Percentiles rank a stretch among this genome's conserved stretches.
Conservation (phyloP, 1,284 basidiomycete genomes). For the Stereum hirsutum region DNA sequence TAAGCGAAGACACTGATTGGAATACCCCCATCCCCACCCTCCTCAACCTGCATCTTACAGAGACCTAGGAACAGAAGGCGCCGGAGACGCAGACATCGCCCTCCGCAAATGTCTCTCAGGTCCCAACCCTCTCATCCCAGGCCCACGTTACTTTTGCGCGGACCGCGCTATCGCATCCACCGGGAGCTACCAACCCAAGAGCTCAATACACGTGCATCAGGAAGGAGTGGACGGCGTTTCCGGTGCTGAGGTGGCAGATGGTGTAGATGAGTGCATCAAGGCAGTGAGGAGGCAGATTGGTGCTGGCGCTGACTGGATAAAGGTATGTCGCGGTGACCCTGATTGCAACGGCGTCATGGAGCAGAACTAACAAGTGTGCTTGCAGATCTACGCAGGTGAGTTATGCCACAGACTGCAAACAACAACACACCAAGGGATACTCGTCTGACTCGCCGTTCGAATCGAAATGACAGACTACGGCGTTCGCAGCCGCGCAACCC, state of each 20-base stretch:
- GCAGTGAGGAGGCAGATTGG: conserved; percentile 56
- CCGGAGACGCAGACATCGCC: conserved; percentile 52
- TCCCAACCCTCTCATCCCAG: conserved; percentile 41
- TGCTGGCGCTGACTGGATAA: conserved; percentile 62
- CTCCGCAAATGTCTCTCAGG: conserved; percentile 49
- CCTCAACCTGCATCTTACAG: conserved; percentile 19
- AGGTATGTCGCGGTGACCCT: conserved; percentile 23
- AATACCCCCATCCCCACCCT: not conserved
- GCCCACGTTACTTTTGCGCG: conserved; percentile 57
- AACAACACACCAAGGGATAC: not conserved
- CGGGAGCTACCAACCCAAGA: conserved; percentile 56
- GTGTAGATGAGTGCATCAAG: conserved; percentile 42
- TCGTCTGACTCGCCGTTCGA: no score
- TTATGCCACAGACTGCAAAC: not conserved
- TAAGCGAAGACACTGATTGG: not conserved
- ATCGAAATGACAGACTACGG: conserved; percentile 52
- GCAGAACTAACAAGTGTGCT: not conserved
- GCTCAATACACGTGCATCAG: conserved; percentile 31
- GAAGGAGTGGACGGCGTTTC: conserved; percentile 48
- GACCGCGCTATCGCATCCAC: conserved; percentile 54
- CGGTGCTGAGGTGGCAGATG: conserved; percentile 52
- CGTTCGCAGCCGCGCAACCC: conserved; percentile 30
- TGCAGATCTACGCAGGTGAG: conserved; percentile 46
- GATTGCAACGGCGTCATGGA: not conserved
- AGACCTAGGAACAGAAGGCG: conserved; percentile 60